Evolutionary conservation across 2,329 filamentous ascomycete species (phyloP), one percentile per base, ranked within the genome.

Genomic region (Uncinocarpus reesii): DNA sequence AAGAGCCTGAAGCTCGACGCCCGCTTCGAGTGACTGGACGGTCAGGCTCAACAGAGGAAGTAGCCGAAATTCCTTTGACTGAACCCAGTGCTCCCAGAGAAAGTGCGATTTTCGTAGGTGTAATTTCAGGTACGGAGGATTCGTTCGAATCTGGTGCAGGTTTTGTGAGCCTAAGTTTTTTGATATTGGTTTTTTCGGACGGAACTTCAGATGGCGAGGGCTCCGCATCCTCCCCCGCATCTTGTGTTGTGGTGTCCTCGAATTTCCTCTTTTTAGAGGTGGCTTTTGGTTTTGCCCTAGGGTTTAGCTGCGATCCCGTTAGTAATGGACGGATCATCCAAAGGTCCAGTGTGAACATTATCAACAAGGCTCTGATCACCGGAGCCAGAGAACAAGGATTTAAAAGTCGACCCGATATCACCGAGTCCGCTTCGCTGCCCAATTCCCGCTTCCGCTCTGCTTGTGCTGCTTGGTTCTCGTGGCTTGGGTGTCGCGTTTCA

Each of bases 401-500:
- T 64, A 49, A 67, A 62, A 20, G 60, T 61, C 36, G 60, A 65
- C 31, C 64, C 65, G 49, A 65, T 61, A 42, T 64, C 62, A 36
- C 62, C 60, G 13, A 68, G 57, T 47, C n/a, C 65, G 58, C 53
- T 64, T 61, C 21, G 64, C 63, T 42, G 64, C 66, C 48, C 62
- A 54, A n/a, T n/a, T 55, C 66, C 64, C 34, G 64, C 62, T 57
- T 65, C 62, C 42, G 60, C 61, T 15, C 62, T 15, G 64, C 65
- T 15, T 58, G 60, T 50, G 73, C 64, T 24, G 72, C 78, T 60
- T 69, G 72, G n/a, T 51, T 69, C 66, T 49, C 68, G 65, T 26
- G 69, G n/a, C 66, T 55, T 71, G 58, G 35, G 68, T 71, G 58
- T 78, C 75, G 48, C 76, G 71, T 60, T 80, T 79, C 47, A 78